These are phyloP conservation scores for Thelonectria discophora DNA, from an alignment of 2,329 filamentous ascomycete genomes.

Conservation along the genomic window DNA sequence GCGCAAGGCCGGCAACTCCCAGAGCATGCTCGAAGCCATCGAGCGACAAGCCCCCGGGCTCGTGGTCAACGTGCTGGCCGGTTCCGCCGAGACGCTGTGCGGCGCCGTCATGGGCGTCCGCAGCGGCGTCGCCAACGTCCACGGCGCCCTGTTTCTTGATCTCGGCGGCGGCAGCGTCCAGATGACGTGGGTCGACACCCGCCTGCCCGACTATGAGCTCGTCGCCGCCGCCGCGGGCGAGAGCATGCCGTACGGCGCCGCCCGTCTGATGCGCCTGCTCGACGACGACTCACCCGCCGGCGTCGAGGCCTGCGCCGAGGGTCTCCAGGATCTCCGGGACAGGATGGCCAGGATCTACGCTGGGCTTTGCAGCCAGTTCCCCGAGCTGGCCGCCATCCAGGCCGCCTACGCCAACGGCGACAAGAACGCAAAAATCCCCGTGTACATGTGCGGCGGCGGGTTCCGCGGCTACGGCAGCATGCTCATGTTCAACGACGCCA, in stretches of 20 bases:
- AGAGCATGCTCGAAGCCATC: constrained; percentile 73
- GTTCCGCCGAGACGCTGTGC: constrained; percentile 82
- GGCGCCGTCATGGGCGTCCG: constrained; percentile 82
- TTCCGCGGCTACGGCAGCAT: constrained; percentile 93
- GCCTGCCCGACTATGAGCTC: constrained; percentile 56
- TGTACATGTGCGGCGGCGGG: constrained; percentile 90
- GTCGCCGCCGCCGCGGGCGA: constrained; percentile 63
- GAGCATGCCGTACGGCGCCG: constrained; percentile 70
- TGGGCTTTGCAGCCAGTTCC: constrained; percentile 58
- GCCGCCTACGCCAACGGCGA: constrained; percentile 47
- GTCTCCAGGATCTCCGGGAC: constrained; percentile 57
- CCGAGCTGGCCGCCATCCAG: constrained; percentile 55
- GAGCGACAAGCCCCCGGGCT: constrained; percentile 68
- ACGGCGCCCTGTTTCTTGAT: constrained; percentile 78
- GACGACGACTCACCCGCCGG: constrained; percentile 43
- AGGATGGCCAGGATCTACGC: constrained; percentile 70
- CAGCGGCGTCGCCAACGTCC: constrained; percentile 73
- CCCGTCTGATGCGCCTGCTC: constrained; percentile 62
- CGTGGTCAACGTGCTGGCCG: constrained; percentile 75
- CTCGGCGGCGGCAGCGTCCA: constrained; percentile 78
- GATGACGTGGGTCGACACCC: constrained; percentile 70
- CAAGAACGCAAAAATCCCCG: constrained; percentile 60
- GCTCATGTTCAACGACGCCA: constrained; percentile 78
- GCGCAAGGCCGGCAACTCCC: constrained; percentile 78
- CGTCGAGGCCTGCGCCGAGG: constrained; percentile 31